Evolutionary conservation across 768 basidiomycete species (phyloP).

Genomic region (Podaxis carcinomalis): DNA sequence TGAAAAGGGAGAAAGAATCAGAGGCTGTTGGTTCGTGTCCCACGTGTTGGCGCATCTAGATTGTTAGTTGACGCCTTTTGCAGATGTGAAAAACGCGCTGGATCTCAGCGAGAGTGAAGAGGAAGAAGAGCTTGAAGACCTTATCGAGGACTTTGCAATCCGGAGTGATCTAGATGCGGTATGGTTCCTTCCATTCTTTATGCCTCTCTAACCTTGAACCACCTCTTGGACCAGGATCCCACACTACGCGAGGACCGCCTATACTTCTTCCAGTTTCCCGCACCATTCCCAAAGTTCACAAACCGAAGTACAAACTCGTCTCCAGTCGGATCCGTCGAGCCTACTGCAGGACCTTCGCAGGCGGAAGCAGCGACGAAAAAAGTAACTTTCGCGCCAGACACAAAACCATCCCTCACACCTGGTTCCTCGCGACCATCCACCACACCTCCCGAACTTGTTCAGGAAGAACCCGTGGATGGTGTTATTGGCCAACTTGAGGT

Average conservation of each 20-base stretch:
- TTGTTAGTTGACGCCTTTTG: background rate
- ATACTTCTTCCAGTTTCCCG: conserved; percentile 89
- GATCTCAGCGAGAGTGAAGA: conserved; percentile 74
- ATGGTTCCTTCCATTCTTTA: conserved; percentile 12
- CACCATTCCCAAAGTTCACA: conserved; percentile 73
- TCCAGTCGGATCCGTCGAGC: conserved; percentile 22
- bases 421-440: conserved; percentile 25
- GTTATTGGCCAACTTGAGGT: conserved; percentile 82
- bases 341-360: background rate
- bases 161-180: conserved; percentile 38
- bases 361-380: conserved; percentile 30
- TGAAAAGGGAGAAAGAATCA: conserved; percentile 43
- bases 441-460: conserved; percentile 23
- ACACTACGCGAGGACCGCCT: conserved; percentile 58
- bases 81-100: conserved; percentile 55
- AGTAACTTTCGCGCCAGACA: conserved; percentile 64
- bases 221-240: conserved; percentile 34
- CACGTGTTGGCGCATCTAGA: background rate
- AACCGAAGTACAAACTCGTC: conserved; percentile 15
- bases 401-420: conserved; percentile 35
- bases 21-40: conserved; percentile 23
- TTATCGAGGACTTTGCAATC: conserved; percentile 64
- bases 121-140: conserved; percentile 75
- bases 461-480: conserved; percentile 55
- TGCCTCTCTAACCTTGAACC: background rate